These are phyloP conservation scores for Teratosphaeria zuluensis DNA, from an alignment of 2,329 filamentous ascomycete genomes.

Conservation along the genomic window DNA sequence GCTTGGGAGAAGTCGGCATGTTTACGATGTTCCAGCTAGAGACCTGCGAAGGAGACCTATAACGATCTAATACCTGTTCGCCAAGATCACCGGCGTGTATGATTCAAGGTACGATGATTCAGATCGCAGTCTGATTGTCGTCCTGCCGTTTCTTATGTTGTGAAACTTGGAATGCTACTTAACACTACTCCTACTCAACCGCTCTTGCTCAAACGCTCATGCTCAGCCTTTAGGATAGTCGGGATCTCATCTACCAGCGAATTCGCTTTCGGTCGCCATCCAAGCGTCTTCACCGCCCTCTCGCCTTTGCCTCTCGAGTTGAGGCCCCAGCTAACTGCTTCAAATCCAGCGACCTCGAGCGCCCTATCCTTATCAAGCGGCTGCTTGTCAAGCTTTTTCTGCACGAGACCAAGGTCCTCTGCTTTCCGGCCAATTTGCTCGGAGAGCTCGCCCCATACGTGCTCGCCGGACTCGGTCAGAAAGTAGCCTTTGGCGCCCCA, in stretches of 20 bases:
- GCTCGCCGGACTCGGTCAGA: conserved; percentile 53
- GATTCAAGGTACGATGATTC: too few relatives aligned
- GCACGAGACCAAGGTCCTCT: conserved; percentile 36
- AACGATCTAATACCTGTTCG: too few relatives aligned
- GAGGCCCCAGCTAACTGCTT: conserved; percentile 48
- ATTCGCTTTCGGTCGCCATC: conserved; percentile 45
- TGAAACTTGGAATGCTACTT: background rate
- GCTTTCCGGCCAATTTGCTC: conserved; percentile 20
- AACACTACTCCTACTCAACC: background rate
- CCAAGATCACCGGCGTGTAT: too few relatives aligned
- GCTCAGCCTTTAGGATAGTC: conserved; percentile 22
- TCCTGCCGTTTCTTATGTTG: too few relatives aligned
- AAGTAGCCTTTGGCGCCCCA: conserved; percentile 60
- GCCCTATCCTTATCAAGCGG: conserved; percentile 42
- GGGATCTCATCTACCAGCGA: conserved; percentile 20
- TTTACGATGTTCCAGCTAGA: too few relatives aligned
- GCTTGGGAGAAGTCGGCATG: too few relatives aligned
- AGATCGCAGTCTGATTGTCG: too few relatives aligned
- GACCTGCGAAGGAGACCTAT: too few relatives aligned
- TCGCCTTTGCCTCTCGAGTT: conserved; percentile 50
- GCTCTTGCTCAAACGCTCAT: conserved; percentile 9
- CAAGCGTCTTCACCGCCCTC: conserved; percentile 49
- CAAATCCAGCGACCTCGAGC: conserved; percentile 37
- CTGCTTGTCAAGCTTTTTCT: conserved; percentile 45
- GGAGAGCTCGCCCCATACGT: conserved; percentile 44